Evolutionary conservation across 345 rosid species (phyloP).

Genomic region (Streptanthus diversifolius): DNA sequence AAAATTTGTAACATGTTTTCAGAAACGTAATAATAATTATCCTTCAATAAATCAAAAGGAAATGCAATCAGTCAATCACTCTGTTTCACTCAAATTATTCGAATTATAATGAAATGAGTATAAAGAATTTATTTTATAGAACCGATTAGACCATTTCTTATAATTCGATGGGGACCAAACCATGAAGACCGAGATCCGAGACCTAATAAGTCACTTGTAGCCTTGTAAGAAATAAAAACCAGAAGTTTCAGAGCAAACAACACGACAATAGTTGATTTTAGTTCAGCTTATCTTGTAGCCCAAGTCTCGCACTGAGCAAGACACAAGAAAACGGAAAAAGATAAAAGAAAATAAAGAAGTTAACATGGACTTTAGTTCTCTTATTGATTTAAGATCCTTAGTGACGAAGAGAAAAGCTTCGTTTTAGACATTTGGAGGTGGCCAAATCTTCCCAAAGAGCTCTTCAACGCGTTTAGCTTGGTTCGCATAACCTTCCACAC

Average conservation of each 20-base stretch:
- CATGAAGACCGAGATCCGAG: not conserved
- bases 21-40: not conserved
- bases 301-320: constrained; percentile 3
- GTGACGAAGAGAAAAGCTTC: not conserved
- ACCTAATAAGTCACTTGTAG: not conserved
- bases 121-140: no score
- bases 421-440: constrained; percentile 81
- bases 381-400: constrained; percentile 32
- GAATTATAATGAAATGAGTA: not conserved
- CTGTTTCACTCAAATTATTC: not conserved
- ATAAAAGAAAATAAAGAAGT: not conserved
- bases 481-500: constrained; percentile 68
- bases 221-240: not conserved
- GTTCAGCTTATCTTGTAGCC: not conserved
- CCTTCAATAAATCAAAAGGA: not conserved
- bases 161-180: not conserved
- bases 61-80: constrained; percentile 12
- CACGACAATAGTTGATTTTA: not conserved
- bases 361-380: constrained; percentile 20
- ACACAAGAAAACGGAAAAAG: not conserved
- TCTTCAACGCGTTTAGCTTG: constrained; percentile 79
- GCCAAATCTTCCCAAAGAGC: constrained; percentile 87
- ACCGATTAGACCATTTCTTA: not conserved
- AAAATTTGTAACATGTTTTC: not conserved
- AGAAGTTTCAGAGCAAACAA: not conserved